phyloP scores from a whole-genome alignment of 768 basidiomycete genomes.

The Amanita fuliginea region DNA sequence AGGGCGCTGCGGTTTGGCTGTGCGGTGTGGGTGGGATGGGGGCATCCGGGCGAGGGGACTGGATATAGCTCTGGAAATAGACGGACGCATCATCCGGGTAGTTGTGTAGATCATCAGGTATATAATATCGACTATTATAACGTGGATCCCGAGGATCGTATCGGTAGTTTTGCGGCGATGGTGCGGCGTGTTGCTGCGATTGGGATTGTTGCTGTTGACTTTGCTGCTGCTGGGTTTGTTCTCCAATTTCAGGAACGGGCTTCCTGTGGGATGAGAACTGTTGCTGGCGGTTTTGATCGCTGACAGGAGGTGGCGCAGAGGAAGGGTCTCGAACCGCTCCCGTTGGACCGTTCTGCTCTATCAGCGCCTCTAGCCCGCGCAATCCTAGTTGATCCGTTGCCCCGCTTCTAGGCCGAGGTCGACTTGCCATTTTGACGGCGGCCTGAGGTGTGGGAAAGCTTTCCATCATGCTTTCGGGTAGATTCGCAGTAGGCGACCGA shows the following conservation, averaged over 20 bases:
- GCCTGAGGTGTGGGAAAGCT: constrained; percentile 12
- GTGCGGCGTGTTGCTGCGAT: constrained; percentile 2
- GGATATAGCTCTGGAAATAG: constrained; percentile 50
- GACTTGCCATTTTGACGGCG: constrained; percentile 16
- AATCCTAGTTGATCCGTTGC: constrained; percentile 53
- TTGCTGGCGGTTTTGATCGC: constrained; percentile 9
- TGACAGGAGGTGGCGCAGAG: constrained; percentile 15
- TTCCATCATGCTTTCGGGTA: constrained; percentile 16
- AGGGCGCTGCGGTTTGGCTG: constrained; percentile 62
- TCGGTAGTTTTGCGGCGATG: constrained; percentile 5
- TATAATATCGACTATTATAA: constrained; percentile 23
- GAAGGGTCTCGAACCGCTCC: constrained; percentile 13
- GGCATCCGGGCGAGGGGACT: constrained; percentile 55
- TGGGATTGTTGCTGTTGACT: constrained; percentile 7
- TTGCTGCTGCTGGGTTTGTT: constrained; percentile 10
- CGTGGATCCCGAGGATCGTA: constrained; percentile 12
- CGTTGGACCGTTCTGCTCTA: constrained; percentile 26
- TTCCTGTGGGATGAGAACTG: constrained; percentile 14
- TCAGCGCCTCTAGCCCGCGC: constrained; percentile 46
- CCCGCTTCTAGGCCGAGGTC: constrained; percentile 44
- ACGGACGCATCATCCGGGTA: constrained; percentile 49
- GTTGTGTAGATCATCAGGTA: constrained; percentile 44
- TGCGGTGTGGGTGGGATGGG: constrained; percentile 77
- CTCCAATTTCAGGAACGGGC: constrained; percentile 8
- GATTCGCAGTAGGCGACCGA: constrained; percentile 50